A percentile compares a stretch with the other conserved stretches of the same genome.
phyloP scores from a whole-genome alignment of 257 asterid genomes.

The Solanum sitiens region DNA sequence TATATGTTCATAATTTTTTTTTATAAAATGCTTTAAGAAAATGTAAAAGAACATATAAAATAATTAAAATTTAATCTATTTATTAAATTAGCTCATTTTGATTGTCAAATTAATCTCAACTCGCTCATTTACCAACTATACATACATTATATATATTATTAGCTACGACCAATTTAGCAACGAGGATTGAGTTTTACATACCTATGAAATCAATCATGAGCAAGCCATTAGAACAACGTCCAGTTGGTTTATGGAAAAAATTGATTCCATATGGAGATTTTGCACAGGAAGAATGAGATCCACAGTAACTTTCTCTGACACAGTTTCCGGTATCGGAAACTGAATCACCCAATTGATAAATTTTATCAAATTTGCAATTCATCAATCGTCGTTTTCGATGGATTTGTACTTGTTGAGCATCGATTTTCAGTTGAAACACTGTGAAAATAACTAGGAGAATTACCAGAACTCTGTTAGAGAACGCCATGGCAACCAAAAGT shows the following conservation, averaged over 20 bases:
- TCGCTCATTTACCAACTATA: no score
- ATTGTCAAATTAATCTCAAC: no score
- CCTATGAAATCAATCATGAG: conserved; percentile 11
- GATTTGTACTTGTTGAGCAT: not conserved
- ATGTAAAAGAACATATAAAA: no score
- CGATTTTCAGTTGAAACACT: not conserved
- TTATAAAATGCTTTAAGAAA: no score
- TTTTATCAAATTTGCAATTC: conserved; percentile 5
- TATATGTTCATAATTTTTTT: no score
- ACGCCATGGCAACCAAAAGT: not conserved
- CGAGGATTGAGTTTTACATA: not conserved
- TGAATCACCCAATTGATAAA: conserved; percentile 17
- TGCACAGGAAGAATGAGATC: not conserved
- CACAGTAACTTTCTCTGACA: not conserved
- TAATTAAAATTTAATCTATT: no score
- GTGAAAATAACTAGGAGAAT: not conserved
- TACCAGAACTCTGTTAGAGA: not conserved
- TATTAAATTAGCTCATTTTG: no score
- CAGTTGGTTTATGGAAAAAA: conserved; percentile 2
- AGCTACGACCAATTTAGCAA: not conserved
- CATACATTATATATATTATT: no score
- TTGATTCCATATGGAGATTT: conserved; percentile 8
- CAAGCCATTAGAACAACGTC: conserved; percentile 10
- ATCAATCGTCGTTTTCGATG: not conserved
- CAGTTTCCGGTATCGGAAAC: conserved; percentile 15